These are phyloP conservation scores for Botryobasidium botryosum DNA, from an alignment of 768 basidiomycete genomes.

Conservation along the genomic window DNA sequence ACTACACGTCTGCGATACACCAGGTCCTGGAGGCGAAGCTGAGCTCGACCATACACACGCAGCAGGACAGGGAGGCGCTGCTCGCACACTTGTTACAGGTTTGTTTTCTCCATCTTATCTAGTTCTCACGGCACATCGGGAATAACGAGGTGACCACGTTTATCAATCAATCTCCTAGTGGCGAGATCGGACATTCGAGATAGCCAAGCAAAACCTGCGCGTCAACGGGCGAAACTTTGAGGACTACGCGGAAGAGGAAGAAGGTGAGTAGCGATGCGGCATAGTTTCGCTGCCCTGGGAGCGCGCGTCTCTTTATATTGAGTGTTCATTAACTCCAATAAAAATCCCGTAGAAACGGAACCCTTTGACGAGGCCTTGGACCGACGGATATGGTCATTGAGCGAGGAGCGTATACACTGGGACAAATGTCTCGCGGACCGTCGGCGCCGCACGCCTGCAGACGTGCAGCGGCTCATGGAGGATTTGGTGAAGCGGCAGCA, in stretches of 20 bases:
- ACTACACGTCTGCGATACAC: constrained; percentile 1
- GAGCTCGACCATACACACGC: not conserved
- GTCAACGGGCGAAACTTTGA: constrained; percentile 23
- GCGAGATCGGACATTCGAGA: constrained; percentile 18
- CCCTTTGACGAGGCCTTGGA: constrained; percentile 24
- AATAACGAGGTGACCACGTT: not conserved
- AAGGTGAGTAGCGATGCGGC: no score
- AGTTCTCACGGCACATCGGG: not conserved
- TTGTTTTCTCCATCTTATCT: not conserved
- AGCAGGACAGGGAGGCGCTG: constrained; percentile 1
- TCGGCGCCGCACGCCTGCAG: constrained; percentile 16
- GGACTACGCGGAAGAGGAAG: constrained; percentile 14
- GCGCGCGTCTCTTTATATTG: no score
- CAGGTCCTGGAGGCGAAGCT: not conserved
- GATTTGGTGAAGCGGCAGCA: no score
- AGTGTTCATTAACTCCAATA: no score
- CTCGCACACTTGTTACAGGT: constrained; percentile 8
- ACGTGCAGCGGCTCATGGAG: constrained; percentile 15
- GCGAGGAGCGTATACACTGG: constrained; percentile 15
- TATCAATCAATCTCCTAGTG: constrained; percentile 7
- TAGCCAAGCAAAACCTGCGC: constrained; percentile 19
- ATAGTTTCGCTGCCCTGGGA: no score
- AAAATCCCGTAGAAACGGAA: constrained; percentile 17
- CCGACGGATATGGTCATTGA: constrained; percentile 16
- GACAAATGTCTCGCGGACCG: constrained; percentile 15